A percentile compares a stretch with the other conserved stretches of the same genome.
These are phyloP conservation scores for Coix lacrymajobi DNA, from an alignment of 176 grass and related monocot species.

Conservation along the genomic window DNA sequence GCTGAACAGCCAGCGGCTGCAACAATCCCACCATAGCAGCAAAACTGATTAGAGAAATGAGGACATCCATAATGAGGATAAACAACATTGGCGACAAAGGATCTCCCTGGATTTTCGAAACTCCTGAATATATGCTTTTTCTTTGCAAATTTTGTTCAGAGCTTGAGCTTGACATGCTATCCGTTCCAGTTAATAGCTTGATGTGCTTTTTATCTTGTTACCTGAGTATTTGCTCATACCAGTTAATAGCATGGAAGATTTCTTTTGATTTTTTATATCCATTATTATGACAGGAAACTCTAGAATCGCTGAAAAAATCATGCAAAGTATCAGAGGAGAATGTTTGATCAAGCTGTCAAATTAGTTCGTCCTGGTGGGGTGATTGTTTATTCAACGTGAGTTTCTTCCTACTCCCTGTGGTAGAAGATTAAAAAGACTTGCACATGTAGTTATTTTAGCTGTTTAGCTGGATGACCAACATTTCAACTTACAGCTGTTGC, in stretches of 20 bases:
- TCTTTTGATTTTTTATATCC: conserved; percentile 18
- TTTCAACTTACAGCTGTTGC: background rate
- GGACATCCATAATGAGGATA: no score
- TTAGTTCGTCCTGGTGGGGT: conserved; percentile 83
- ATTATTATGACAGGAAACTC: conserved; percentile 59
- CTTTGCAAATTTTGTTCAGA: background rate
- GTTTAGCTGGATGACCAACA: background rate
- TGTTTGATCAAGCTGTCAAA: conserved; percentile 94
- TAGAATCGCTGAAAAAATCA: conserved; percentile 80
- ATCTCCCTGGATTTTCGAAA: background rate
- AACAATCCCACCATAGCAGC: no score
- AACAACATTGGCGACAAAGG: no score
- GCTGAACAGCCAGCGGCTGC: no score
- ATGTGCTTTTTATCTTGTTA: background rate
- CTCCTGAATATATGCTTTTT: background rate
- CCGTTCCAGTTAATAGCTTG: background rate
- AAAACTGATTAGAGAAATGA: no score
- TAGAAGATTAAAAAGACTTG: background rate
- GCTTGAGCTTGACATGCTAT: background rate
- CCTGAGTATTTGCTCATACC: background rate
- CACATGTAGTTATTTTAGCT: conserved; percentile 2
- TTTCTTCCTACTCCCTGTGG: conserved; percentile 12
- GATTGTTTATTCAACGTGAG: conserved; percentile 97
- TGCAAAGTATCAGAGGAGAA: conserved; percentile 74
- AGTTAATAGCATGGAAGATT: background rate